Conservation (phyloP, 2,329 filamentous ascomycete species). For the Zasmidium angulare region DNA sequence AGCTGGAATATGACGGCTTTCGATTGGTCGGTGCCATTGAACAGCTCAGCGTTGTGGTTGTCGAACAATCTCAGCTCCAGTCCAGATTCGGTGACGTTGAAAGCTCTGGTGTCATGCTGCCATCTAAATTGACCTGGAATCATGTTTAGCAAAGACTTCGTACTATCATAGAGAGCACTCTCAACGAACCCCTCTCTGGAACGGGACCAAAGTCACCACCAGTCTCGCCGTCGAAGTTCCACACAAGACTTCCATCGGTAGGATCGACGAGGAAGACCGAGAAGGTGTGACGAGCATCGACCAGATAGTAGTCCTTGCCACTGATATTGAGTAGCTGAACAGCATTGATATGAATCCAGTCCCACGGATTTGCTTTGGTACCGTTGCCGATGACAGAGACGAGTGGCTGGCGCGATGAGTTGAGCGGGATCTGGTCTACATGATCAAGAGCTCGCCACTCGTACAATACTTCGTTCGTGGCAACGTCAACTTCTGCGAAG, state of each 20-base stretch:
- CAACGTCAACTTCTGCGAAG: background rate
- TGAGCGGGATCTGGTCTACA: background rate
- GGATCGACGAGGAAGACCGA: background rate
- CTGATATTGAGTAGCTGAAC: background rate
- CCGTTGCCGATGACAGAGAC: background rate
- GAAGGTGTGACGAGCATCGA: background rate
- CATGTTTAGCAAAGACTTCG: background rate
- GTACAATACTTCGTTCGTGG: background rate
- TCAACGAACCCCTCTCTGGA: background rate
- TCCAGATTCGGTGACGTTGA: background rate
- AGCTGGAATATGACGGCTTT: background rate
- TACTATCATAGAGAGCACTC: background rate
- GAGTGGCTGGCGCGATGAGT: background rate
- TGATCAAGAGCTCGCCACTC: background rate
- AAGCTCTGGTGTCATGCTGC: background rate
- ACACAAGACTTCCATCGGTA: background rate
- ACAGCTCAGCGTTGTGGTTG: background rate
- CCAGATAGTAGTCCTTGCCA: background rate
- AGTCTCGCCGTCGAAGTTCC: background rate
- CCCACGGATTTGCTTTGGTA: background rate
- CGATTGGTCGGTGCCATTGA: background rate
- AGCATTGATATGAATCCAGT: background rate
- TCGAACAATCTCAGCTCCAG: background rate
- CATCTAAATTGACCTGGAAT: background rate
- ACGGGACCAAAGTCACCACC: background rate